Evolutionary conservation across 2,329 filamentous ascomycete species (phyloP), one percentile per base, ranked within the genome.

Genomic region (Fusarium staphyleae): DNA sequence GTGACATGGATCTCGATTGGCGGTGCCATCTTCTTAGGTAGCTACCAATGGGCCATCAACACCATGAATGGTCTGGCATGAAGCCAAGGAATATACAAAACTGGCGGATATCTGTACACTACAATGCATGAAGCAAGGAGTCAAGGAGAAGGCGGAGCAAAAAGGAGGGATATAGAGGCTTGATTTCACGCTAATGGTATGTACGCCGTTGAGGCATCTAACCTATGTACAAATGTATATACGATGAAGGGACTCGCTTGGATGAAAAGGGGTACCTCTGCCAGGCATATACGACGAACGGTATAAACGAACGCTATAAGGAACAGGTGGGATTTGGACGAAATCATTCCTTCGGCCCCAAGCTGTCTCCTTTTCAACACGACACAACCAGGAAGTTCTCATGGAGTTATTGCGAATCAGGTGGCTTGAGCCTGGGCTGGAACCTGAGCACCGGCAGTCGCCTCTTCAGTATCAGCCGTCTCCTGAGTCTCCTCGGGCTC

Each of bases 1-100:
- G 87, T 96, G 9, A 88, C 91, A 57, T 98, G 95, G 93, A 99
- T 99, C 70, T 95, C 91, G 63, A 88, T 91, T 50, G 95, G 95
- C 3, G 95, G 95, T 2, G 91, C 93, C 10, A 91, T 99, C 28
- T 99, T 99, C 77, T 74, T 98, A 69, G 95, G 93, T 1, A 93
- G 89, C 67, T 97, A 97, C 73, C 91, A 96, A 73, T 95, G 87
- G 85, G 89, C 87, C 16, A 88, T 87, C 66, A 96, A 96, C 76
- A 78, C 85, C 26, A 73, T 96, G 65, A 81, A 55, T 13, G 55
- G 39, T 3, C 40, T 53, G 32, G 39, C 26, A 49, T 62, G 47
- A 63, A 34, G 45, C 13, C 30, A 47, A 16, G 43, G 22, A 13
- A 32, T 19, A 33, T 55, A 32, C 19, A 52, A 14, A 52, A 48